Conservation (phyloP, 805 yeast genomes). For the Nakazawaea siamensis region DNA sequence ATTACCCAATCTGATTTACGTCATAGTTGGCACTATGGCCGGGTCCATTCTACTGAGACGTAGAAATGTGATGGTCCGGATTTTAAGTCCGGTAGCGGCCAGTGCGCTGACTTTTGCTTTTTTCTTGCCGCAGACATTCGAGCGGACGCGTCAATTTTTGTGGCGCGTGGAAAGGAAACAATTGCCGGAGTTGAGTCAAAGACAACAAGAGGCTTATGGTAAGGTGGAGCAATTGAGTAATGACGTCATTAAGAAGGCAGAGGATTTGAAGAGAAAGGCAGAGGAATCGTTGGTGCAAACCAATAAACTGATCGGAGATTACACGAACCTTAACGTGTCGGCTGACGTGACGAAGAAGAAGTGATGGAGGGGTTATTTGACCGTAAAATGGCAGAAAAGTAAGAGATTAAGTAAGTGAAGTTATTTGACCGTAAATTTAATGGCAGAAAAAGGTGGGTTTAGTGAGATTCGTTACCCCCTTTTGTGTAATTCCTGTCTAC, state of each 20-base stretch:
- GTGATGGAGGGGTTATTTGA: too few species aligned
- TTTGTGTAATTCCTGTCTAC: too few species aligned
- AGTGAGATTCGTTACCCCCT: too few species aligned
- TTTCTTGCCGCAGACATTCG: slow-evolving; percentile 67
- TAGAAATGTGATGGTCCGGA: slow-evolving; percentile 46
- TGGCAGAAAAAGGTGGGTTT: too few species aligned
- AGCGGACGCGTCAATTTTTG: slow-evolving; percentile 46
- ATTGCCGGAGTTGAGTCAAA: slow-evolving; percentile 55
- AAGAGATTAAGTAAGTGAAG: too few species aligned
- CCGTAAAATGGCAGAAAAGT: too few species aligned
- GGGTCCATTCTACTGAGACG: slow-evolving; percentile 72
- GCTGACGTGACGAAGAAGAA: slow-evolving; percentile 42
- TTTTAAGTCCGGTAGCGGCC: slow-evolving; percentile 46
- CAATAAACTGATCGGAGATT: slow-evolving; percentile 36
- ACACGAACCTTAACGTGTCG: slow-evolving; percentile 52
- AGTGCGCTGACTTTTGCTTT: slow-evolving; percentile 59
- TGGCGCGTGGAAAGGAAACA: slow-evolving; percentile 54
- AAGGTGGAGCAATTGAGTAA: slow-evolving; percentile 36
- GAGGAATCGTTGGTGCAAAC: slow-evolving; percentile 25
- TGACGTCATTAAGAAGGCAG: slow-evolving; percentile 34
- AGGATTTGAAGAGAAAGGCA: slow-evolving; percentile 21
- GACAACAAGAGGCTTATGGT: slow-evolving; percentile 43
- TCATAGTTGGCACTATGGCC: slow-evolving; percentile 58
- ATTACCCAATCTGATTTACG: slow-evolving; percentile 63
- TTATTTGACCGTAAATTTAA: too few species aligned